Conservation (phyloP, 1,139 yeast genomes). For the Meyerozyma carpophila region DNA sequence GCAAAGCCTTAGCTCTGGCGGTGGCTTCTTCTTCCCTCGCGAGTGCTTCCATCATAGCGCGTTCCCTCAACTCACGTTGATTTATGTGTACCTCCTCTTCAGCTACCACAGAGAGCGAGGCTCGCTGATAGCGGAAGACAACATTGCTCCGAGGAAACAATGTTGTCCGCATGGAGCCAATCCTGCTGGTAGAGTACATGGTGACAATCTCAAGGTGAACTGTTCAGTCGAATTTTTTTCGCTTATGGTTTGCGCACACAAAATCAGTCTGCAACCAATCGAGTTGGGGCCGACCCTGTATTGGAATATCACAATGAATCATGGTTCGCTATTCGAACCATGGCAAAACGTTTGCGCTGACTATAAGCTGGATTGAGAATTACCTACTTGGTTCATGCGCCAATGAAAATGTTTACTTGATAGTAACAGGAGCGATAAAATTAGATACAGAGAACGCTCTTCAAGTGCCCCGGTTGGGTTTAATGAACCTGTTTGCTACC, state of each 20-base stretch:
- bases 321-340: neutral
- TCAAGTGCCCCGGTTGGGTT: neutral
- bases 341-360: neutral
- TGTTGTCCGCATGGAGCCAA: neutral
- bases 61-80: slow-evolving; percentile 34
- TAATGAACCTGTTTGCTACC: neutral
- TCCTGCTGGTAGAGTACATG: neutral
- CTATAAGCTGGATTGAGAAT: neutral
- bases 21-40: slow-evolving; percentile 41
- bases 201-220: neutral
- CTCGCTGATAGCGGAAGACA: neutral
- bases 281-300: neutral
- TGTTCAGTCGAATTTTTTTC: neutral
- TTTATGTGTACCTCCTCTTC: slow-evolving; percentile 5
- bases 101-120: neutral
- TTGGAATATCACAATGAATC: neutral
- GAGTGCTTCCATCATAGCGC: slow-evolving; percentile 39
- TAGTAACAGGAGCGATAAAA: neutral
- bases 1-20: slow-evolving; percentile 29
- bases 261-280: neutral
- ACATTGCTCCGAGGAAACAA: neutral
- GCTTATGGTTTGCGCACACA: neutral
- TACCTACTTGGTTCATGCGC: neutral
- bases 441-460: neutral
- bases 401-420: neutral